A percentile compares a stretch with the other conserved stretches of the same genome.
These are phyloP conservation scores for Cordyceps fumosorosea DNA, from an alignment of 2,329 filamentous ascomycete genomes.

Conservation along the genomic window DNA sequence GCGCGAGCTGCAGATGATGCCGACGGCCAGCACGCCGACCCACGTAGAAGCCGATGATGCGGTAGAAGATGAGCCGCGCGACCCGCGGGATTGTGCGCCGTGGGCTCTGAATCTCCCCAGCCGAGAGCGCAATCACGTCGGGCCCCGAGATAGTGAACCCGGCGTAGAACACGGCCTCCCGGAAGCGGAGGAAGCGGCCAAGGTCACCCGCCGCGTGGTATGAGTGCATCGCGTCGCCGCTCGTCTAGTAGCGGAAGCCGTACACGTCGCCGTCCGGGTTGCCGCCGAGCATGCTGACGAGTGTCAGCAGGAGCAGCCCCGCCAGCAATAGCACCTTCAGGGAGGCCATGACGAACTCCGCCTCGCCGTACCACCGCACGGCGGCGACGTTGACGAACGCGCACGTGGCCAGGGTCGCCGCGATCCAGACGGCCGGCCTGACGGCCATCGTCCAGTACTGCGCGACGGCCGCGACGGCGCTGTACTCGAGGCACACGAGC, in stretches of 20 bases:
- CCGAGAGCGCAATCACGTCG: constrained; percentile 55
- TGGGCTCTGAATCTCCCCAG: constrained; percentile 58
- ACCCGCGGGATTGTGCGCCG: constrained; percentile 59
- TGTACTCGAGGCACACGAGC: constrained; percentile 39
- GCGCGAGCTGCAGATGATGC: constrained; percentile 48
- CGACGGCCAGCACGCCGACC: constrained; percentile 51
- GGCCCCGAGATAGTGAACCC: constrained; percentile 63
- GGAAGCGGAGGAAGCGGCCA: constrained; percentile 56
- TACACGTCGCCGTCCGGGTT: constrained; percentile 57
- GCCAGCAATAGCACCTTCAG: constrained; percentile 42
- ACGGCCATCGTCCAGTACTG: constrained; percentile 36
- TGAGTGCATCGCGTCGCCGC: constrained; percentile 26
- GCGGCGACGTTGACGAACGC: constrained; percentile 41
- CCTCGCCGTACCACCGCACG: constrained; percentile 37
- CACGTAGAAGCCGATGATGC: constrained; percentile 66
- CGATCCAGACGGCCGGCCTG: constrained; percentile 43
- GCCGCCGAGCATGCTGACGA: constrained; percentile 62
- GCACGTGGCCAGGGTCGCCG: constrained; percentile 39
- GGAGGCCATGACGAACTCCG: constrained; percentile 51
- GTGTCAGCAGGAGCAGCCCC: constrained; percentile 55
- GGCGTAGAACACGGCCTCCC: constrained; percentile 54
- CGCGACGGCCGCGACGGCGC: constrained; percentile 38
- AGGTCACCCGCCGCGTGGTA: constrained; percentile 36
- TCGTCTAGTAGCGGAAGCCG: constrained; percentile 54
- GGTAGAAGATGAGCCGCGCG: constrained; percentile 68